phyloP scores from a whole-genome alignment of 768 basidiomycete genomes.

The Strobilomyces dryophilus region DNA sequence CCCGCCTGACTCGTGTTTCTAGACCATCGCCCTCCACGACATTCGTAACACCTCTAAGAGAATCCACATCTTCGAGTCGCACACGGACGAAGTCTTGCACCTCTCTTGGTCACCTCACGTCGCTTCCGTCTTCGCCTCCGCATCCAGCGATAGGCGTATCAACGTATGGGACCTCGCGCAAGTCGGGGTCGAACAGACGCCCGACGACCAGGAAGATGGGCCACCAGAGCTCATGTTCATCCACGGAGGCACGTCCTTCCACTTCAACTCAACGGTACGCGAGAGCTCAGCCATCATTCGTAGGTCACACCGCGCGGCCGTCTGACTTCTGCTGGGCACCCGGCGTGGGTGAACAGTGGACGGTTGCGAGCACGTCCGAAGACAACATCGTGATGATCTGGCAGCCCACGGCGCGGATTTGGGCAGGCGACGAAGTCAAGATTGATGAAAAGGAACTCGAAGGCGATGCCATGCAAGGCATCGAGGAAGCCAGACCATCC shows the following conservation, averaged over 20 bases:
- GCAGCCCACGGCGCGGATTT: conserved; percentile 94
- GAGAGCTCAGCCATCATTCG: conserved; percentile 1
- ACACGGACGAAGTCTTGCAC: conserved; percentile 92
- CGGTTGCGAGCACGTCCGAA: conserved; percentile 82
- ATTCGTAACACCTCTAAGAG: conserved; percentile 68
- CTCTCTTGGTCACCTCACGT: conserved; percentile 95
- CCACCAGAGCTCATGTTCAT: conserved; percentile 95
- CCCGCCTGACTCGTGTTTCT: background rate
- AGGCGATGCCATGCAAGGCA: conserved; percentile 70
- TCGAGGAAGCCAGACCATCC: conserved; percentile 42
- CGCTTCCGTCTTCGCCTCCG: conserved; percentile 89
- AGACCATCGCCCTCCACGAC: conserved; percentile 91
- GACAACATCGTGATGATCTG: conserved; percentile 97
- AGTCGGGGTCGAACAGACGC: conserved; percentile 94
- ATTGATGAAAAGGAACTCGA: conserved; percentile 86
- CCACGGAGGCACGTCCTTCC: conserved; percentile 70
- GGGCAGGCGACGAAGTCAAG: conserved; percentile 85
- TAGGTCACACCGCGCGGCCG: conserved; percentile 84
- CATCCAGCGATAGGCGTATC: conserved; percentile 88
- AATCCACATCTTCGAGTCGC: conserved; percentile 88
- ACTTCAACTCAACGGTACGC: background rate
- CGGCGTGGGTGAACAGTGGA: conserved; percentile 77
- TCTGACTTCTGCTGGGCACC: conserved; percentile 98
- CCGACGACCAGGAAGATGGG: conserved; percentile 97
- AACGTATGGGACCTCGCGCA: conserved; percentile 93